phyloP scores from a whole-genome alignment of 345 rosid genomes.

The Melastoma malabathricum region DNA sequence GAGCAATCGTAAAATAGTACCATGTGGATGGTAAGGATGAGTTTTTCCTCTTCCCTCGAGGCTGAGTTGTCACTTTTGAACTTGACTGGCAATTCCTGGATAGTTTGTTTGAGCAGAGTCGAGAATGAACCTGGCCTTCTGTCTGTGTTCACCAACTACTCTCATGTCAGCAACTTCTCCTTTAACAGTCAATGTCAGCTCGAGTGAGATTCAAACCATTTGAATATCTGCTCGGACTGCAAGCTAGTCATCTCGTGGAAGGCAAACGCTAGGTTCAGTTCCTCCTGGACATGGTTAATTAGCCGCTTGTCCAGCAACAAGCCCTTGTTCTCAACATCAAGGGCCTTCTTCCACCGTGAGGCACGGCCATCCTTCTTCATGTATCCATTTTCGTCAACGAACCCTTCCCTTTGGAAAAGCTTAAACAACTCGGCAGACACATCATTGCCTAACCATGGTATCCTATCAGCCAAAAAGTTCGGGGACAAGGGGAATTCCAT shows the following conservation, averaged over 20 bases:
- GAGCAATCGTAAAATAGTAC: no score
- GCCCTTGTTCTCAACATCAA: conserved; percentile 14
- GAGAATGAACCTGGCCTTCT: no score
- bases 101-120: no score
- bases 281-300: conserved; percentile 70
- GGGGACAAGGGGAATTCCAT: conserved; percentile 44
- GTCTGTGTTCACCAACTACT: no score
- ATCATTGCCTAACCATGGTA: conserved; percentile 35
- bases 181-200: conserved; percentile 8
- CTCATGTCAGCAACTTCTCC: no score
- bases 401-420: conserved; percentile 42
- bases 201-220: conserved; percentile 87
- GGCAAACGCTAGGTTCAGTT: conserved; percentile 85
- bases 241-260: conserved; percentile 90
- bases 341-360: conserved; percentile 51
- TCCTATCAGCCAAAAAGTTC: conserved; percentile 45
- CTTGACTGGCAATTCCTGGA: no score
- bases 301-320: conserved; percentile 30
- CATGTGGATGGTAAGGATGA: no score
- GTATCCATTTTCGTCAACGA: conserved; percentile 54
- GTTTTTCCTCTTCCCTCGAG: no score
- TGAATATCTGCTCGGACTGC: conserved; percentile 67
- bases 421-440: conserved; percentile 43
- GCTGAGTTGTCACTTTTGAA: no score
- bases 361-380: conserved; percentile 70